Conservation (phyloP, 148 eudicot genomes). For the Vaccinium macrocarpon region DNA sequence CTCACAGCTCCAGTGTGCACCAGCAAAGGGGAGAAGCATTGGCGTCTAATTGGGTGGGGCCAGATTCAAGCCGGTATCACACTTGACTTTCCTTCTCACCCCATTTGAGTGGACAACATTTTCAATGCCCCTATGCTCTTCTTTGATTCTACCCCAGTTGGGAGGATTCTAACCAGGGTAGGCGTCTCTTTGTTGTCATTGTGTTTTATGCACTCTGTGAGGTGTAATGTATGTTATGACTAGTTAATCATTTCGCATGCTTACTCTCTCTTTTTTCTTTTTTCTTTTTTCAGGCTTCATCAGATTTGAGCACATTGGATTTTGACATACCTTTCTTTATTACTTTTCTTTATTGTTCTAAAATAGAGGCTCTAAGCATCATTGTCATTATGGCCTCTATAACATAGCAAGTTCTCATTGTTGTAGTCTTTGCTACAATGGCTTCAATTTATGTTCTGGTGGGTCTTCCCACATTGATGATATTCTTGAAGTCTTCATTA, state of each 20-base stretch:
- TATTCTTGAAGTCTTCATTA: background rate
- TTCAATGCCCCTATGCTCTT: constrained; percentile 70
- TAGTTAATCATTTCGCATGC: background rate
- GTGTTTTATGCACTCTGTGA: background rate
- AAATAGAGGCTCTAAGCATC: constrained; percentile 34
- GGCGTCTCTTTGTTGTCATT: constrained; percentile 9
- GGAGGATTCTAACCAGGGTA: constrained; percentile 65
- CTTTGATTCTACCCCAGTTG: constrained; percentile 76
- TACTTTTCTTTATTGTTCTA: constrained; percentile 29
- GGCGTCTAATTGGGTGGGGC: no score
- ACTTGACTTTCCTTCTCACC: constrained; percentile 82
- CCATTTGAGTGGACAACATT: constrained; percentile 46
- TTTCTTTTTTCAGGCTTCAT: constrained; percentile 46
- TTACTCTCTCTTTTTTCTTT: background rate
- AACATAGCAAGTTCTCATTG: constrained; percentile 69
- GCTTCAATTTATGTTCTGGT: constrained; percentile 60
- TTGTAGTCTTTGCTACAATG: constrained; percentile 44
- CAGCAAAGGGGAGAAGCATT: constrained; percentile 88
- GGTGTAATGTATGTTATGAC: background rate
- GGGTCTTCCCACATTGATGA: background rate
- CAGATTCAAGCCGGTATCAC: constrained; percentile 87
- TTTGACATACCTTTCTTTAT: constrained; percentile 47
- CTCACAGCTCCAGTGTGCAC: constrained; percentile 94
- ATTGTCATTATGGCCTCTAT: constrained; percentile 51
- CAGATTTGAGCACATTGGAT: constrained; percentile 58